Base-by-base conservation (phyloP, 2,329 filamentous ascomycete genomes). In the Aspergillus texensis region DNA sequence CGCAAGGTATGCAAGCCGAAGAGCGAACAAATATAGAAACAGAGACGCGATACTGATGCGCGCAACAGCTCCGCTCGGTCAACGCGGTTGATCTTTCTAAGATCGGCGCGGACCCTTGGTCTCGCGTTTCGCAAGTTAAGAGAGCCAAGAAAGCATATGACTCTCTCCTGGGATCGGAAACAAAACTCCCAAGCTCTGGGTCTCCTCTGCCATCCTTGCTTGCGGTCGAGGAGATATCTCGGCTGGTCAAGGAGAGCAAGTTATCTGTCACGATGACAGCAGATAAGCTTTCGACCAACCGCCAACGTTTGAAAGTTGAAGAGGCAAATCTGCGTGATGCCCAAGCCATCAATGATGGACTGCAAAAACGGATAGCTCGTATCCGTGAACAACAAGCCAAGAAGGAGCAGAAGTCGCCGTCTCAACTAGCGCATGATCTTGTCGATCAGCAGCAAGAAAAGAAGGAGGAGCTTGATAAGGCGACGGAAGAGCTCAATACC, bases 171-270 rank as follows among this genome's bases (percentile, higher is more conserved):
- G 80, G 85, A 50, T 82, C 84, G 16, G 84, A 88, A 58, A 89
- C 90, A 10, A 87, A 88, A 68, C 79, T 94, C 26, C 91, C 92
- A 3, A 82, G 84, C 28, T 80, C 86, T 11, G 86, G 85, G 57
- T 94, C 92, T 24, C 82, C 89, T 6, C 77, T 95, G 8, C 91
- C 91, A 4, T 87, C 89, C 8, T 81, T 96, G 5, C 75, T 95
- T 46, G 91, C 92, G 6, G 78, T 93, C 60, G 88, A 90, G 58
- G 88, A 86, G 70, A 88, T 89, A 3, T 84, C 89, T 62, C 82
- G 85, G 62, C 88, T 88, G 19, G 85, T 91, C 56, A 77, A 83
- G 63, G 88, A 92, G 68, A 90, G 88, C 21, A 88, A 86, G 67
- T 78, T 81, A 24, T 88, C 88, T 59, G 82, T 92, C 14, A 73